A percentile compares a stretch with the other conserved stretches of the same genome.
These are phyloP conservation scores for Arthrobotrys musiformis DNA, from an alignment of 2,329 filamentous ascomycete species.

Conservation along the genomic window DNA sequence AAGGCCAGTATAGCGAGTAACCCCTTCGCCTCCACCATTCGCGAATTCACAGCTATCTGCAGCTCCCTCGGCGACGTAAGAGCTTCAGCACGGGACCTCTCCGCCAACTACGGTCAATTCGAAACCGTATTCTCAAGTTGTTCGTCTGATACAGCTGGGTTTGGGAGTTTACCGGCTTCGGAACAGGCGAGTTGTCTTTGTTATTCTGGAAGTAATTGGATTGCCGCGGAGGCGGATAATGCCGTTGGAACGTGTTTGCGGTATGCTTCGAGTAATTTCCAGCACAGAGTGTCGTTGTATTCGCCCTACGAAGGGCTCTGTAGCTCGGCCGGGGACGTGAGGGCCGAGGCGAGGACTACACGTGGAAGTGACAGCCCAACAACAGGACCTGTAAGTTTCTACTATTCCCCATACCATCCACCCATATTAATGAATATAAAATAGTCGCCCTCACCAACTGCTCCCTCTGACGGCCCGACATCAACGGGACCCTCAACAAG, in stretches of 20 bases:
- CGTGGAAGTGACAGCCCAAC: neutral
- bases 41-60: slow-evolving; percentile 28
- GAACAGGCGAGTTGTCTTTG: slow-evolving; percentile 36
- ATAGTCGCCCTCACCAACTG: slow-evolving; percentile 6
- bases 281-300: slow-evolving; percentile 32
- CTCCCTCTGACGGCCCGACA: neutral
- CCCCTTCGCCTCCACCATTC: neutral
- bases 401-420: neutral
- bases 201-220: slow-evolving; percentile 20
- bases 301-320: slow-evolving; percentile 35
- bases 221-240: slow-evolving; percentile 22
- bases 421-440: neutral
- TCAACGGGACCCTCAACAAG: neutral
- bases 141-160: neutral
- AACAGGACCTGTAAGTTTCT: slow-evolving; percentile 19
- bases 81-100: slow-evolving; percentile 20
- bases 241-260: slow-evolving; percentile 26
- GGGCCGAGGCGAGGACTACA: slow-evolving; percentile 17
- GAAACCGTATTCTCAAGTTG: slow-evolving; percentile 26
- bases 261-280: slow-evolving; percentile 35
- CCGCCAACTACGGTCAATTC: slow-evolving; percentile 12
- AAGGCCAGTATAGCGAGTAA: slow-evolving; percentile 10
- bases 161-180: neutral
- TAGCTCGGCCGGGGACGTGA: slow-evolving; percentile 24
- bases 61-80: slow-evolving; percentile 27